phyloP scores from a whole-genome alignment of 148 eudicot species.

The Rhododendron simsii region DNA sequence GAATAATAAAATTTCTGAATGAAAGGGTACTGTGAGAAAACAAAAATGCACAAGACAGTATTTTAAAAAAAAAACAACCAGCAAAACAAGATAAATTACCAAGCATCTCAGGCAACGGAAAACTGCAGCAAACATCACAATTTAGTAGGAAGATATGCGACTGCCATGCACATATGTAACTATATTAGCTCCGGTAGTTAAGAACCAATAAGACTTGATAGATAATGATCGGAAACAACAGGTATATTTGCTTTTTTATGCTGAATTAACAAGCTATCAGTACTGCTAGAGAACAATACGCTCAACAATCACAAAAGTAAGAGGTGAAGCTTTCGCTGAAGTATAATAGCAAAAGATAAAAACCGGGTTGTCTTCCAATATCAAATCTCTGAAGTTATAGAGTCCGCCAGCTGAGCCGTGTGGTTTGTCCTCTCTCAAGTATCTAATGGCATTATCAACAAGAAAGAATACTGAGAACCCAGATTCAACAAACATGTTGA shows the following conservation, averaged over 20 bases:
- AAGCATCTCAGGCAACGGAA: constrained; percentile 90
- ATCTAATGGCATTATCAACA: constrained; percentile 40
- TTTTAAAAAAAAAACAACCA: background rate
- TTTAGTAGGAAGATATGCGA: constrained; percentile 88
- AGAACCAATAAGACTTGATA: background rate
- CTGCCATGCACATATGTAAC: constrained; percentile 34
- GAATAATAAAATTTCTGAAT: constrained; percentile 6
- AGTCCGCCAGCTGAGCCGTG: constrained; percentile 90
- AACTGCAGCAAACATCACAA: constrained; percentile 96
- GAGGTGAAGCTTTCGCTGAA: background rate
- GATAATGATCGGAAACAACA: background rate
- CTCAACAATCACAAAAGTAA: background rate
- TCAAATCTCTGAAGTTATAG: constrained; percentile 72
- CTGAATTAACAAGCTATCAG: background rate
- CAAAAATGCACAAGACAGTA: background rate
- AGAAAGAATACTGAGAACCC: constrained; percentile 11
- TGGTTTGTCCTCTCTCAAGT: constrained; percentile 84
- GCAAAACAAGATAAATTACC: constrained; percentile 42
- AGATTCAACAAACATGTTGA: background rate
- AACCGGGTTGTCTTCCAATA: constrained; percentile 81
- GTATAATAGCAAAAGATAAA: constrained; percentile 12
- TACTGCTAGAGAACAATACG: background rate
- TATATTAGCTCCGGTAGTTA: background rate
- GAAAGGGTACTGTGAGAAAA: constrained; percentile 4
- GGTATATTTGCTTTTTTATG: background rate